Conservation (phyloP, 257 asterid genomes). For the Vinca minor region DNA sequence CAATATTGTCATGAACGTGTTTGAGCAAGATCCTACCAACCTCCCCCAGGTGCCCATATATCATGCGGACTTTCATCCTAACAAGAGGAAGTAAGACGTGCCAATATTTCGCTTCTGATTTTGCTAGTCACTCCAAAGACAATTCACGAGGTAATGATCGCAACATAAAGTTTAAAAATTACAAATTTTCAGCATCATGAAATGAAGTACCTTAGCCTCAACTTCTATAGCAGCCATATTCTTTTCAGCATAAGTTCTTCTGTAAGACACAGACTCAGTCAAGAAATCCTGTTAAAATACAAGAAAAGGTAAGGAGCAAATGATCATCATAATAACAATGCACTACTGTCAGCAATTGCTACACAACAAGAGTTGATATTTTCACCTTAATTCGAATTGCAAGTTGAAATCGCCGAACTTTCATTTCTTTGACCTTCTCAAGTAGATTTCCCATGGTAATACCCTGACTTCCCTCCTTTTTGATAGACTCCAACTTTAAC, state of each 20-base stretch:
- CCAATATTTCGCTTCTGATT: not conserved
- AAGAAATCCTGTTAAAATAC: slow-evolving; percentile 49
- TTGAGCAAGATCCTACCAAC: not conserved
- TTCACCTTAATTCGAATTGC: slow-evolving; percentile 59
- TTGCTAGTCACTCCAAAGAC: not conserved
- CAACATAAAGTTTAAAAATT: not conserved
- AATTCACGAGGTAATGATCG: not conserved
- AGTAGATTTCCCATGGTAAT: slow-evolving; percentile 36
- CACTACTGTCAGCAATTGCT: not conserved
- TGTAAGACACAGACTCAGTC: slow-evolving; percentile 56
- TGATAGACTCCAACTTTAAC: slow-evolving; percentile 45
- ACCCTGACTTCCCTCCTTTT: slow-evolving; percentile 56
- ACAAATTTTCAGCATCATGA: not conserved
- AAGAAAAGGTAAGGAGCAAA: slow-evolving; percentile 18
- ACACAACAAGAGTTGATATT: not conserved
- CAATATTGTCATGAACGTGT: not conserved
- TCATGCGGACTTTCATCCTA: not conserved
- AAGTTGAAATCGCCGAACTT: slow-evolving; percentile 44
- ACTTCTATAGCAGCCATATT: slow-evolving; percentile 56
- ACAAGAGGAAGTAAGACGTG: not conserved
- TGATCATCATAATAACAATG: slow-evolving; percentile 5
- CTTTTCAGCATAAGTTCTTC: slow-evolving; percentile 59
- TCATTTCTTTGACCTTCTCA: slow-evolving; percentile 49
- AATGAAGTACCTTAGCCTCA: slow-evolving; percentile 55
- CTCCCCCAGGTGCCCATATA: not conserved